Base-by-base conservation (phyloP, 768 basidiomycete species). In the Hypholoma sublateritium region DNA sequence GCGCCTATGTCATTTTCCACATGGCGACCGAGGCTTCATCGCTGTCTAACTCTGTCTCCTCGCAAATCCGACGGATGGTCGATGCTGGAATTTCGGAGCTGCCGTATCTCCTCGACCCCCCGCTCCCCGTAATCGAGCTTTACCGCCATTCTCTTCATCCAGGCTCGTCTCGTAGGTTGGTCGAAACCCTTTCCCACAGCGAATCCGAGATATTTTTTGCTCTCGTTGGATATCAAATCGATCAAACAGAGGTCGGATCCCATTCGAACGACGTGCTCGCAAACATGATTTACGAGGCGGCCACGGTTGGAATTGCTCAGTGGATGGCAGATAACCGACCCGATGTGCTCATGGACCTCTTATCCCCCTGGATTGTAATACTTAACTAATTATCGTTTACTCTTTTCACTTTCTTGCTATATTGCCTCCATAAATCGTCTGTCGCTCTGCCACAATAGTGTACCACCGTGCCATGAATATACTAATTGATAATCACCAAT, bases 201-300 rank as follows among this genome's bases (percentile, higher is more conserved):
- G 64, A 68, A n/a, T 68, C 67, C 0, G 62, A 63, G 9, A 35
- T 63, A 6, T 67, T 70, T 50, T 67, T 70, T 36, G 51, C 58
- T 2, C 49, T 59, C 11, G 36, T 70, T 12, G 61, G 58, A 3
- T 21, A 51, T 8, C 47, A 60, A n/a, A 36, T 70, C 2, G 60
- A 64, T 25, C 16, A 54, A 7, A 48, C 60, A 2, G 45, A 46
- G 4, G 54, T 64, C 2, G 54, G 53, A 21, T 37, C 42, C 7
- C 50, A 59, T 8, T 50, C 65, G 0, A 62, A 68, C 53, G 62
- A 65, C 13, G 43, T 61, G 5, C 32, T 65, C 19, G 64, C 61
- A 7, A 67, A 58, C 21, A 57, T 67, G 6, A 60, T 67, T 22
- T 65, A 65, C 22, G 67, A 69, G 16, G 67, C 67, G 12, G 59